Conservation (phyloP, 2,329 filamentous ascomycete genomes). For the Neonectria faginata region DNA sequence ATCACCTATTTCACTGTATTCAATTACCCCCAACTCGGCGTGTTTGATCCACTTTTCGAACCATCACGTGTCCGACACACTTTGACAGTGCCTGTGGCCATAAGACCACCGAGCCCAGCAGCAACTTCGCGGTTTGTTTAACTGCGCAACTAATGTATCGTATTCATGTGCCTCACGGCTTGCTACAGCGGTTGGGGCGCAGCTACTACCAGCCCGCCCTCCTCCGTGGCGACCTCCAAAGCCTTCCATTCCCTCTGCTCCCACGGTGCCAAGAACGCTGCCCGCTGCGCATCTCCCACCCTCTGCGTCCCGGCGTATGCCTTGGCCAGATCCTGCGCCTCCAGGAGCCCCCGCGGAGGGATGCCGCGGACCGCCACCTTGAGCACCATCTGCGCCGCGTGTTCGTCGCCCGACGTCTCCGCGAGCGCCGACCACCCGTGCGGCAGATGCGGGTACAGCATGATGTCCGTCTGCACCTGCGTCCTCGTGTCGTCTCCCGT, state of each 20-base stretch:
- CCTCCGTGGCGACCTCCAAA: conserved; percentile 53
- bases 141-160: too few species aligned
- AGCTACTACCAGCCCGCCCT: too few species aligned
- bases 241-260: conserved; percentile 71
- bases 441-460: conserved; percentile 83
- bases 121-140: too few species aligned
- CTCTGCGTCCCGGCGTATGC: conserved; percentile 81
- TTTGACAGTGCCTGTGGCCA: too few species aligned
- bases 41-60: too few species aligned
- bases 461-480: conserved; percentile 80
- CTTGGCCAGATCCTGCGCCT: conserved; percentile 75
- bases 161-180: too few species aligned
- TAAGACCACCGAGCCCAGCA: too few species aligned
- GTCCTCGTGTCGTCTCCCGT: conserved; percentile 64
- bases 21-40: too few species aligned
- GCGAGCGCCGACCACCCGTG: conserved; percentile 85
- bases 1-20: too few species aligned
- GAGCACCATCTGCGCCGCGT: conserved; percentile 80
- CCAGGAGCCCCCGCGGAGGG: conserved; percentile 77
- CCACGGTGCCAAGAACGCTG: conserved; percentile 88
- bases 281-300: conserved; percentile 79
- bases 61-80: too few species aligned
- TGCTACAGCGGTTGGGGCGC: too few species aligned
- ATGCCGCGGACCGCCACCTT: conserved; percentile 80
- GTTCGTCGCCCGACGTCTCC: conserved; percentile 64